A percentile compares a stretch with the other conserved stretches of the same genome.
phyloP scores from a whole-genome alignment of 2,329 filamentous ascomycete genomes.

The Trichoderma koningii region DNA sequence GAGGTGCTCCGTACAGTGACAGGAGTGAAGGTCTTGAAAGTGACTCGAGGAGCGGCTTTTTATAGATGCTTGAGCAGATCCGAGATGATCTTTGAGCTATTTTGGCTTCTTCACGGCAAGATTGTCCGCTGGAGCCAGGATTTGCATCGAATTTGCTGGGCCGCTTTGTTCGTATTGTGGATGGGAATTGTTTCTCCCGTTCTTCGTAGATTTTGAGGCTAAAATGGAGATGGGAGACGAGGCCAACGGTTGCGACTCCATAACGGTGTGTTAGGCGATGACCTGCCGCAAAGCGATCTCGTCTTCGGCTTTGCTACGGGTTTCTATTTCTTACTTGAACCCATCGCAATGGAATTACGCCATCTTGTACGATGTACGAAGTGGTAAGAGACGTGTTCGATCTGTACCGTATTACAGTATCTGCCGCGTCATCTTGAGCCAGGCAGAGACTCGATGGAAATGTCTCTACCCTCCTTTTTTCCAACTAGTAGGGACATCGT shows the following conservation, averaged over 20 bases:
- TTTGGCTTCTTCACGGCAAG: neutral
- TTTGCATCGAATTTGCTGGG: too few species aligned
- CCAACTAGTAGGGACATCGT: neutral
- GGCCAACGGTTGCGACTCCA: neutral
- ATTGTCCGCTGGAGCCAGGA: too few species aligned
- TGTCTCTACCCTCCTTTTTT: neutral
- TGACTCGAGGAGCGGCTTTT: neutral
- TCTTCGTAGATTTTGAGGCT: neutral
- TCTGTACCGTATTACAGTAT: neutral
- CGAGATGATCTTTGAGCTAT: slow-evolving; percentile 9
- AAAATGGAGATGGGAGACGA: neutral
- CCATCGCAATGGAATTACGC: neutral
- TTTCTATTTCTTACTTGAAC: slow-evolving; percentile 5
- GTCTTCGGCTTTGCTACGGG: neutral
- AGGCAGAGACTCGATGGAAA: neutral
- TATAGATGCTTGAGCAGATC: neutral
- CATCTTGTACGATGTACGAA: neutral
- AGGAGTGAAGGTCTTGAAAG: too few species aligned
- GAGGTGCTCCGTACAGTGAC: neutral
- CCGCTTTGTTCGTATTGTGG: neutral
- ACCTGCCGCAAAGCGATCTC: neutral
- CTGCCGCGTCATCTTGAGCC: neutral
- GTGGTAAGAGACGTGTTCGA: too few species aligned
- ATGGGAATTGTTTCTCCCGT: neutral
- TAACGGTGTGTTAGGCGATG: slow-evolving; percentile 2